phyloP scores from a whole-genome alignment of 805 yeast genomes.

The Metschnikowia orientalis region DNA sequence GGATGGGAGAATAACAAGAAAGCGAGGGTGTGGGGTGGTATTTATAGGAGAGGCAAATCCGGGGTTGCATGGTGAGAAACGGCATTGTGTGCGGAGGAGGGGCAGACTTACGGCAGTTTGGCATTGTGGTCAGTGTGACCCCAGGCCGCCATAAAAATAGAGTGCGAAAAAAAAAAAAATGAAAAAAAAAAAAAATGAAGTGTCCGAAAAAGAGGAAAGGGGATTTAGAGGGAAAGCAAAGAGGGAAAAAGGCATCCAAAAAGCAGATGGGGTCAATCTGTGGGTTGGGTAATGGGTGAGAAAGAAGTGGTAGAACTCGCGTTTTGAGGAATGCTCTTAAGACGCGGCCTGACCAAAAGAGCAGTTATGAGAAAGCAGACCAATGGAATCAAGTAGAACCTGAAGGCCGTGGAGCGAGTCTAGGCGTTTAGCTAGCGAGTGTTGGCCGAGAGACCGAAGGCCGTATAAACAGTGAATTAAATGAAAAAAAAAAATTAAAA shows the following conservation, averaged over 20 bases:
- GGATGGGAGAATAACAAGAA: background rate
- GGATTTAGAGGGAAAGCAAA: background rate
- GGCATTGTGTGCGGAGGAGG: constrained; percentile 4
- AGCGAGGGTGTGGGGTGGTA: background rate
- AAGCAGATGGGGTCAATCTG: too few relatives aligned
- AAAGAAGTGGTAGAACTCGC: too few relatives aligned
- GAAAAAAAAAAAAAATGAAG: constrained; percentile 1
- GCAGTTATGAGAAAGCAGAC: too few relatives aligned
- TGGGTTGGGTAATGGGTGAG: too few relatives aligned
- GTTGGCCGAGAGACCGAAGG: too few relatives aligned
- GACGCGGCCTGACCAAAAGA: too few relatives aligned
- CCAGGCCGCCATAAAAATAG: too few relatives aligned
- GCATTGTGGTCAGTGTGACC: constrained; percentile 5
- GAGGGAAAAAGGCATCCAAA: background rate
- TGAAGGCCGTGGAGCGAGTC: too few relatives aligned
- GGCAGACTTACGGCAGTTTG: constrained; percentile 5
- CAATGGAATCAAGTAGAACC: too few relatives aligned
- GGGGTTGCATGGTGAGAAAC: constrained; percentile 3
- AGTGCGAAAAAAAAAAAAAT: background rate
- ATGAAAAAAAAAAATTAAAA: background rate
- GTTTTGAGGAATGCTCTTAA: too few relatives aligned
- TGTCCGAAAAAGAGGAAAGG: constrained; percentile 1
- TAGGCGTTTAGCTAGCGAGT: too few relatives aligned
- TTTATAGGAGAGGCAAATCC: background rate
- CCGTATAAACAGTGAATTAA: too few relatives aligned